Conservation (phyloP, 768 basidiomycete species). For the Goffeauzyma gilvescens region DNA sequence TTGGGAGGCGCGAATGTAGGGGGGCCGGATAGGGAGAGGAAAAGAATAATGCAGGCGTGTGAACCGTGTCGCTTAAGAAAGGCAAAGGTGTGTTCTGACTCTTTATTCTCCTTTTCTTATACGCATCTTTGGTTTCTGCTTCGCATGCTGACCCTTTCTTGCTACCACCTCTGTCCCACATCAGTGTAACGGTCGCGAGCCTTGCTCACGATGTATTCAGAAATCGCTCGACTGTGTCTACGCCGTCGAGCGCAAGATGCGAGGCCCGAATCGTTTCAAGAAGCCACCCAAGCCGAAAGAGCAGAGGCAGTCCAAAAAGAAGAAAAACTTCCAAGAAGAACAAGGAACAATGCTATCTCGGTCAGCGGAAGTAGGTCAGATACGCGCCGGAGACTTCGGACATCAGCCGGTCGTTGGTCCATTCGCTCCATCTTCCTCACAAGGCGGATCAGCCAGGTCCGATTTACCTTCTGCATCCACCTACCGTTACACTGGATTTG, state of each 20-base stretch:
- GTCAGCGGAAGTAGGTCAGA: no score
- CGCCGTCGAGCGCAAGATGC: slow-evolving; percentile 15
- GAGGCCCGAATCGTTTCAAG: slow-evolving; percentile 19
- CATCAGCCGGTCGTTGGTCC: no score
- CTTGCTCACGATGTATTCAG: slow-evolving; percentile 21
- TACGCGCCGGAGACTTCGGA: no score
- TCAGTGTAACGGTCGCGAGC: slow-evolving; percentile 22
- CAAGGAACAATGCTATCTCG: no score
- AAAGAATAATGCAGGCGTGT: slow-evolving; percentile 29
- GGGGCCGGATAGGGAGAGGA: slow-evolving; percentile 14
- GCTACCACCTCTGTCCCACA: background rate
- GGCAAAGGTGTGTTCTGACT: slow-evolving; percentile 21
- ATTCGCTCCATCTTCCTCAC: no score
- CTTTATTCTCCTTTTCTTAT: background rate
- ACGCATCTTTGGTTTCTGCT: background rate
- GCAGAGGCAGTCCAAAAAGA: no score
- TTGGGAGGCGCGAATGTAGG: slow-evolving; percentile 9
- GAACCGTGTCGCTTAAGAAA: slow-evolving; percentile 29
- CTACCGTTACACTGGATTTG: no score
- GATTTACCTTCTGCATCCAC: no score
- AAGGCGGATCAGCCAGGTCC: no score
- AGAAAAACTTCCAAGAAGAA: no score
- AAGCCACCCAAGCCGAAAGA: slow-evolving; percentile 8
- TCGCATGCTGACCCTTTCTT: background rate
- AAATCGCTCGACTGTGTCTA: slow-evolving; percentile 15